Conservation (phyloP, 192 early-diverging fungal genomes). For the Coemansia sp. region DNA sequence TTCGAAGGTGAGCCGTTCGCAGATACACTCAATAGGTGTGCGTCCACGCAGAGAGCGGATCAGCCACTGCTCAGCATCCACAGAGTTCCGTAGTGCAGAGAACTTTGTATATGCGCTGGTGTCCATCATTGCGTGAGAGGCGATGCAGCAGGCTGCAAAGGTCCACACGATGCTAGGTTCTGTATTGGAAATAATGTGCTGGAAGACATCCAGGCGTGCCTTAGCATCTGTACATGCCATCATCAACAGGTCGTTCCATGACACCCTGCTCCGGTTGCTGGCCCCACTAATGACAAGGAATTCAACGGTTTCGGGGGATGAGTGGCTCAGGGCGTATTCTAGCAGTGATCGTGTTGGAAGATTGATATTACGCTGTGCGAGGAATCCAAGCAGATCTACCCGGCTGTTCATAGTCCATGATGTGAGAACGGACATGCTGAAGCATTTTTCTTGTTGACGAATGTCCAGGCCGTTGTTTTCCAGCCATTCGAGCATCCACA, state of each 20-base stretch:
- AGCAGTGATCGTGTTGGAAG: constrained; percentile 33
- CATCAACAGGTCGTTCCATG: constrained; percentile 43
- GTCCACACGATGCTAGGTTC: constrained; percentile 41
- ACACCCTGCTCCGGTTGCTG: constrained; percentile 9
- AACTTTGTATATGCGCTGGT: constrained; percentile 33
- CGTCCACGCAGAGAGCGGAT: constrained; percentile 18
- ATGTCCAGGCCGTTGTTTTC: constrained; percentile 16
- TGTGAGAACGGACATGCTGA: constrained; percentile 24
- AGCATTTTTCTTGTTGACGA: constrained; percentile 16
- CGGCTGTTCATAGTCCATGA: constrained; percentile 26
- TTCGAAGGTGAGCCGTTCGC: constrained; percentile 38
- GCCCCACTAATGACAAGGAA: constrained; percentile 26
- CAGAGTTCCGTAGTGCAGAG: constrained; percentile 21
- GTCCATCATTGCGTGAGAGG: constrained; percentile 34
- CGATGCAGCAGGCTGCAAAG: constrained; percentile 38
- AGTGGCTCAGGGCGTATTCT: constrained; percentile 33
- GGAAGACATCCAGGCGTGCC: constrained; percentile 29
- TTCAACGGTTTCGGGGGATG: constrained; percentile 17
- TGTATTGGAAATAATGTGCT: constrained; percentile 21
- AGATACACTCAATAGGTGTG: constrained; percentile 43
- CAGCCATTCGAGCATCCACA: constrained; percentile 32
- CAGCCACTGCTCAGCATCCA: constrained; percentile 25
- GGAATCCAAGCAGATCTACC: constrained; percentile 25
- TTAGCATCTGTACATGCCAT: constrained; percentile 36
- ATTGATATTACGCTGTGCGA: constrained; percentile 5